A percentile compares a stretch with the other conserved stretches of the same genome.
phyloP scores from a whole-genome alignment of 169 alveolate species.

The Cyclospora cayetanensis region DNA sequence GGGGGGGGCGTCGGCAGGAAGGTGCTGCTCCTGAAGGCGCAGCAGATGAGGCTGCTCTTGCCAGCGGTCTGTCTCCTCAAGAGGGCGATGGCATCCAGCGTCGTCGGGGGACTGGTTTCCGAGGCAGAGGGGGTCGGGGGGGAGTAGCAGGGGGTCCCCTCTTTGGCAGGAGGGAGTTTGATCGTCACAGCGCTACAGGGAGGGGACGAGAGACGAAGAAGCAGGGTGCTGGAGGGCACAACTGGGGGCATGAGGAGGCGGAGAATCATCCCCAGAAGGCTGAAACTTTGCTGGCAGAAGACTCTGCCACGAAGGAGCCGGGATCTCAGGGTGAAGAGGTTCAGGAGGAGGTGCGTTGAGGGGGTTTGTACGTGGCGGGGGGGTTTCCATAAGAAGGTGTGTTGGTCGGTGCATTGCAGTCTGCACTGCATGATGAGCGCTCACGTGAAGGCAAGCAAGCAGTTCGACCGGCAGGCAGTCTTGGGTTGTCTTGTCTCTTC shows the following conservation, averaged over 20 bases:
- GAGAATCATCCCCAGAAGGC: background rate
- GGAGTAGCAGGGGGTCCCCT: conserved; percentile 1
- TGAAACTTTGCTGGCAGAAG: background rate
- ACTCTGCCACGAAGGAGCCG: background rate
- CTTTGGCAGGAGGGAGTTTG: conserved; percentile 9
- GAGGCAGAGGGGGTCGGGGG: conserved; percentile 14
- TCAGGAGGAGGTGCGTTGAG: background rate
- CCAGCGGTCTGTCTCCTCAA: background rate
- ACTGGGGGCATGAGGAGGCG: conserved; percentile 59
- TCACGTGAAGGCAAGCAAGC: no score
- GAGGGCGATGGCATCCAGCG: background rate
- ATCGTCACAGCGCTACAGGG: conserved; percentile 51
- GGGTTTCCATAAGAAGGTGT: no score
- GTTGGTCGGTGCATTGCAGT: no score
- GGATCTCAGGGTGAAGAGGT: background rate
- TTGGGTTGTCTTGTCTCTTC: no score
- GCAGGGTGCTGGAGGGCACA: conserved; percentile 64
- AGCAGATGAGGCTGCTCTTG: background rate
- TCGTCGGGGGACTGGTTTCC: background rate
- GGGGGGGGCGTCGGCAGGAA: background rate
- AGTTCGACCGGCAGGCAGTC: no score
- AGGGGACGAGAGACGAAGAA: conserved; percentile 57
- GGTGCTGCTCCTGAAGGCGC: background rate
- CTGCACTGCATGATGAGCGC: no score
- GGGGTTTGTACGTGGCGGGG: background rate